A percentile compares a stretch with the other conserved stretches of the same genome.
Evolutionary conservation across 2,329 filamentous ascomycete species (phyloP).

Genomic region (Colletotrichum coccodes): DNA sequence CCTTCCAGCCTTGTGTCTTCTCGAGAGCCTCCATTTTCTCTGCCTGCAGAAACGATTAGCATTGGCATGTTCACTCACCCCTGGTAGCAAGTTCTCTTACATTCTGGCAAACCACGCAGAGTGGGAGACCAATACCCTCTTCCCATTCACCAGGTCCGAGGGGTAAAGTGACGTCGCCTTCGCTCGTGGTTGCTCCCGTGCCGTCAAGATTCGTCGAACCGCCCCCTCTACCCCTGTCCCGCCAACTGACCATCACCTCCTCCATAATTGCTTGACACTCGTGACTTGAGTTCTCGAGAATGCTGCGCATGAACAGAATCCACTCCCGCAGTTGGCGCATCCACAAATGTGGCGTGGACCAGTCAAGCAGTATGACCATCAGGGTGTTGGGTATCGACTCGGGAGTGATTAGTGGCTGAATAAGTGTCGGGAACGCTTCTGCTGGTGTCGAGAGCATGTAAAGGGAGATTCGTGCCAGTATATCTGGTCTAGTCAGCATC

Average conservation of each 20-base stretch:
- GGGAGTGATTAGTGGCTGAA: conserved; percentile 85
- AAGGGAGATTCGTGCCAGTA: conserved; percentile 86
- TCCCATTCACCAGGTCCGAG: conserved; percentile 93
- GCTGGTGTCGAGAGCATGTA: conserved; percentile 91
- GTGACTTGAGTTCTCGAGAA: conserved; percentile 77
- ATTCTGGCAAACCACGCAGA: conserved; percentile 97
- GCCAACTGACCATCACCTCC: conserved; percentile 84
- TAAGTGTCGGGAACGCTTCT: conserved; percentile 81
- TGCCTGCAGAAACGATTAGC: conserved; percentile 61
- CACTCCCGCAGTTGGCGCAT: conserved; percentile 88
- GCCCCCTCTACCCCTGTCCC: conserved; percentile 77
- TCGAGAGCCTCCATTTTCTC: conserved; percentile 93
- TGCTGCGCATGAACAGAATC: conserved; percentile 84
- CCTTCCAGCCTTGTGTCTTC: conserved; percentile 91
- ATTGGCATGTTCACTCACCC: neutral
- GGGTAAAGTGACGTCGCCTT: conserved; percentile 77
- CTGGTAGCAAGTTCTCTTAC: conserved; percentile 57
- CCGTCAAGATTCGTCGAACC: conserved; percentile 72
- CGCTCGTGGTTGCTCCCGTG: conserved; percentile 65
- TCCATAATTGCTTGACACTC: conserved; percentile 87
- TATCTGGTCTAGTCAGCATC: conserved; percentile 66
- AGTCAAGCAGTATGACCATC: conserved; percentile 92
- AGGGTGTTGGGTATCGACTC: conserved; percentile 87
- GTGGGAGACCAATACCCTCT: conserved; percentile 83
- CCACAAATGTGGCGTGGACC: conserved; percentile 94